phyloP scores from a whole-genome alignment of 805 yeast genomes.

The Phaffomyces opuntiae region DNA sequence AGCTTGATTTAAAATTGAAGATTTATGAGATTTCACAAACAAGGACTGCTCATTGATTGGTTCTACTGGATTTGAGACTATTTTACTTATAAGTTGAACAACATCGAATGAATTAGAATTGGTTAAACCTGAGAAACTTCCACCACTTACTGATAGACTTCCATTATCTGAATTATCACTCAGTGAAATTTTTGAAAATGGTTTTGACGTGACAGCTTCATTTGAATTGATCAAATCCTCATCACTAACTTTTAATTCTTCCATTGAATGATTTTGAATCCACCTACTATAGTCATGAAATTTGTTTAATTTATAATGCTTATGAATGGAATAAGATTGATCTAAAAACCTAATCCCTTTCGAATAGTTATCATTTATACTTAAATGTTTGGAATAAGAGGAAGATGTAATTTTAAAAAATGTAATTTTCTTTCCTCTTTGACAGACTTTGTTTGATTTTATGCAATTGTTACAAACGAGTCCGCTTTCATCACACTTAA shows the following conservation, averaged over 20 bases:
- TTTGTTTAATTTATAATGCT: conserved; percentile 9
- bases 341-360: conserved; percentile 11
- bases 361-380: too few species aligned
- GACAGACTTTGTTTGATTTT: conserved; percentile 40
- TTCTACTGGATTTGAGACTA: conserved; percentile 1
- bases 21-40: conserved; percentile 8
- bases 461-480: conserved; percentile 50
- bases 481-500: conserved; percentile 53
- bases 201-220: background rate
- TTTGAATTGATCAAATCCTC: conserved; percentile 8
- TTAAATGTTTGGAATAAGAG: background rate
- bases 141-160: background rate
- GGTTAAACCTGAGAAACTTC: background rate
- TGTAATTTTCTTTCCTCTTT: conserved; percentile 39
- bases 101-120: conserved; percentile 3
- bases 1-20: conserved; percentile 3
- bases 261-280: conserved; percentile 10
- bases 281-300: conserved; percentile 16
- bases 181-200: background rate
- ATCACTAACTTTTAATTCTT: conserved; percentile 16
- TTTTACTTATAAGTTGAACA: conserved; percentile 6
- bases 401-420: conserved; percentile 27
- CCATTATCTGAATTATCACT: background rate
- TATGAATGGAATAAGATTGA: conserved; percentile 17
- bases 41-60: conserved; percentile 1